phyloP scores from a whole-genome alignment of 2,329 filamentous ascomycete genomes.

The Ophiocordyceps camponoti-rufipedis region DNA sequence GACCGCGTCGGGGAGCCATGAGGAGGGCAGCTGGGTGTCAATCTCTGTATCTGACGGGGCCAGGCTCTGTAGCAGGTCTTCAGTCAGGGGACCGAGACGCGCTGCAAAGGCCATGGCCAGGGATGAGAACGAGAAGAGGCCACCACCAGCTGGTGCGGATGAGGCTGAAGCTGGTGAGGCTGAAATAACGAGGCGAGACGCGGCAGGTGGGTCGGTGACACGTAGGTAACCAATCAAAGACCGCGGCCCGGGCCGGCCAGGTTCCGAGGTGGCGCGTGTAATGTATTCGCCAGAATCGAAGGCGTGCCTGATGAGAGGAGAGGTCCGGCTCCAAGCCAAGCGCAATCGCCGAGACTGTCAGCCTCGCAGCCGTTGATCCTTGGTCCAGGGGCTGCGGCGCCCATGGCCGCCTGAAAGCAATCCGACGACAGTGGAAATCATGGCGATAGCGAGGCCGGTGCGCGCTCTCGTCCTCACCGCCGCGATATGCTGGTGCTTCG shows the following conservation, averaged over 20 bases:
- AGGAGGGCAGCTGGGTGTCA: slow-evolving; percentile 22
- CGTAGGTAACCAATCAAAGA: no score
- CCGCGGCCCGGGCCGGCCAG: no score
- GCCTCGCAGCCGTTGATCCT: background rate
- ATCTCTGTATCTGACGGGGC: slow-evolving; percentile 30
- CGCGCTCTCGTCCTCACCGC: slow-evolving; percentile 58
- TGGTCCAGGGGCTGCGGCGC: background rate
- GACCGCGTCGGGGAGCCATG: slow-evolving; percentile 23
- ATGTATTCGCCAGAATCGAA: background rate
- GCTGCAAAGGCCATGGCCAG: slow-evolving; percentile 54
- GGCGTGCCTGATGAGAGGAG: background rate
- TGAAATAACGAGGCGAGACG: no score
- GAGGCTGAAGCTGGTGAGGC: no score
- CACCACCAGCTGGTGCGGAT: no score
- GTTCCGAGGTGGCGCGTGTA: no score
- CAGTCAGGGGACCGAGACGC: slow-evolving; percentile 43
- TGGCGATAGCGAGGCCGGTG: slow-evolving; percentile 76
- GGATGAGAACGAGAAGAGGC: background rate
- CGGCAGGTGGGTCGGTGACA: no score
- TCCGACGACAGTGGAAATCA: slow-evolving; percentile 21
- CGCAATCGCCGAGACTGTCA: background rate
- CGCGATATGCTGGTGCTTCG: slow-evolving; percentile 56
- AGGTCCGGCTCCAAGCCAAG: background rate
- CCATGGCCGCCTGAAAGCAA: slow-evolving; percentile 1
- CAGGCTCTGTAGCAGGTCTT: slow-evolving; percentile 51